Evolutionary conservation across 176 grass and related monocot species (phyloP).

Genomic region (Oryza meyeriana): DNA sequence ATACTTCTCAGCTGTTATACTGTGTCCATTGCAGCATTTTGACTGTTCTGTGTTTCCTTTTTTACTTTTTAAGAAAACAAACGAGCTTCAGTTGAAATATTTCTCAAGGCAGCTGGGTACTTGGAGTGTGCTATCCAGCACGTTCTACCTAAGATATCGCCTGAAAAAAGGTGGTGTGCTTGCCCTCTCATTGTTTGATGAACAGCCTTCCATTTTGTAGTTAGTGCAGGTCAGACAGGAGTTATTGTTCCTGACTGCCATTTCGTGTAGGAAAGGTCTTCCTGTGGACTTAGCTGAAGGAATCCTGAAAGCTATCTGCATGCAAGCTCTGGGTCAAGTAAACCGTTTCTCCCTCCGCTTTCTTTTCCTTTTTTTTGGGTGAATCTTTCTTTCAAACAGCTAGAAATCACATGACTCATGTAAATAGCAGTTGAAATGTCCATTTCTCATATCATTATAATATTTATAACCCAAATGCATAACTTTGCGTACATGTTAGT

Average conservation of each 20-base stretch:
- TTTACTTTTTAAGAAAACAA: conserved; percentile 58
- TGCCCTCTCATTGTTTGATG: conserved; percentile 6
- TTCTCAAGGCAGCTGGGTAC: conserved; percentile 89
- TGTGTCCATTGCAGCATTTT: background rate
- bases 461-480: background rate
- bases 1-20: background rate
- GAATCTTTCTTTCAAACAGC: background rate
- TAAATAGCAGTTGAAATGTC: conserved; percentile 30
- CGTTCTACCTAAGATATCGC: conserved; percentile 71
- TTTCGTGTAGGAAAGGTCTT: conserved; percentile 80
- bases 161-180: conserved; percentile 60
- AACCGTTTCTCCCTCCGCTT: background rate
- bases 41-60: background rate
- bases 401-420: conserved; percentile 33
- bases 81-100: conserved; percentile 61
- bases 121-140: conserved; percentile 73
- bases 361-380: background rate
- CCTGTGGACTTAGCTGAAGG: conserved; percentile 80
- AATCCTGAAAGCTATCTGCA: conserved; percentile 71
- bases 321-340: conserved; percentile 92
- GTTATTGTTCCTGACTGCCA: conserved; percentile 38
- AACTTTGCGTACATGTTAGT: background rate
- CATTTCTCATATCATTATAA: conserved; percentile 2
- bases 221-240: background rate
- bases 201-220: background rate